Conservation (phyloP, 129 eudicot genomes). For the Flaveria trinervia region DNA sequence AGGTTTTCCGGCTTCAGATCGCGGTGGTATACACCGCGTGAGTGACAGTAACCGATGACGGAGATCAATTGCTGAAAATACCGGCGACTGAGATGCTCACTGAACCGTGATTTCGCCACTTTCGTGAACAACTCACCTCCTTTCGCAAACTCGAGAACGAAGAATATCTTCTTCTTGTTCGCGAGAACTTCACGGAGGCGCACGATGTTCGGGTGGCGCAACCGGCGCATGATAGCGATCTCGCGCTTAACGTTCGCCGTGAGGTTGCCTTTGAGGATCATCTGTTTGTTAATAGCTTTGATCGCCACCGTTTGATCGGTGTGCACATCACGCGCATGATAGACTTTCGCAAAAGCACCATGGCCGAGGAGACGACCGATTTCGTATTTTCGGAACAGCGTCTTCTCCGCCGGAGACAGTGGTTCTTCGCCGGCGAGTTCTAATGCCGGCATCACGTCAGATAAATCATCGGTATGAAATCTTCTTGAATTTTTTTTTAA, state of each 20-base stretch:
- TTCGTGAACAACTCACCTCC: slow-evolving; percentile 48
- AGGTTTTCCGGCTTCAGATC: slow-evolving; percentile 55
- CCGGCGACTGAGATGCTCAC: slow-evolving; percentile 38
- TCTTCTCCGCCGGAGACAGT: slow-evolving; percentile 26
- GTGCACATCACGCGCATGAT: slow-evolving; percentile 33
- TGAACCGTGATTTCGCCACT: slow-evolving; percentile 34
- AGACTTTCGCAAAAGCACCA: slow-evolving; percentile 54
- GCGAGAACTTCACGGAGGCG: slow-evolving; percentile 46
- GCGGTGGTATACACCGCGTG: slow-evolving; percentile 51
- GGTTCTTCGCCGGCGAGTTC: slow-evolving; percentile 22
- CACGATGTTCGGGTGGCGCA: slow-evolving; percentile 49
- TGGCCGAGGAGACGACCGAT: slow-evolving; percentile 43
- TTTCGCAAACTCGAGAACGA: slow-evolving; percentile 40
- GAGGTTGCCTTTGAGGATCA: slow-evolving; percentile 36
- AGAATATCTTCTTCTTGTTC: slow-evolving; percentile 42
- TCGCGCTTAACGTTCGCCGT: slow-evolving; percentile 48
- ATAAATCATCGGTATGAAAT: slow-evolving; percentile 15
- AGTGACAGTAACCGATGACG: slow-evolving; percentile 44
- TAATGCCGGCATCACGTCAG: slow-evolving; percentile 30
- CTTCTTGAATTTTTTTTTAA: no score
- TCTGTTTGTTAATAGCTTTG: slow-evolving; percentile 41
- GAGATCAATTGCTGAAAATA: slow-evolving; percentile 46
- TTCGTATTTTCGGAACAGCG: slow-evolving; percentile 40
- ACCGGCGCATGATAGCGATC: slow-evolving; percentile 51
- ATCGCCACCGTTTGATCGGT: slow-evolving; percentile 47